Conservation (phyloP, 2,329 filamentous ascomycete species). For the Clonostachys sp. region DNA sequence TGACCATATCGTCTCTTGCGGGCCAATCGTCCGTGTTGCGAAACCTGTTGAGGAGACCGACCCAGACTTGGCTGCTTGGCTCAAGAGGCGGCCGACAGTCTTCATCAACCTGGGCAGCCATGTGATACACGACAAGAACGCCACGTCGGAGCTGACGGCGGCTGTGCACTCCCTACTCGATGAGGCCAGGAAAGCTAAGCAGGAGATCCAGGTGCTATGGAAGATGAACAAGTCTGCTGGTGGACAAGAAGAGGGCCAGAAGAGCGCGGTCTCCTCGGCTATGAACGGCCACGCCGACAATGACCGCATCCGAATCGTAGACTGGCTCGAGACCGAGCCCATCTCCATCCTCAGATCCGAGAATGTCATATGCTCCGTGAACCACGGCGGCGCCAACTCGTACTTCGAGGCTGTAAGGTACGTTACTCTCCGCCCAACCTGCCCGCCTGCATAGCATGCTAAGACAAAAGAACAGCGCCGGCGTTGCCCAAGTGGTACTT, state of each 20-base stretch:
- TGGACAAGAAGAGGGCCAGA: conserved; percentile 3
- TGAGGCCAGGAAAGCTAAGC: not conserved
- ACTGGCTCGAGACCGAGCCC: conserved; percentile 34
- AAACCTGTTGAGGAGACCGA: conserved; percentile 25
- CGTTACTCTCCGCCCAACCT: conserved; percentile 4
- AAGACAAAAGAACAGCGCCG: conserved; percentile 22
- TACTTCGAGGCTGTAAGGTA: conserved; percentile 29
- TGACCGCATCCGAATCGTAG: conserved; percentile 25
- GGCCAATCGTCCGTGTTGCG: conserved; percentile 35
- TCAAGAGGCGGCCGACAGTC: conserved; percentile 32
- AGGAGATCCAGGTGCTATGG: conserved; percentile 21
- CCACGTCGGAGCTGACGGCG: conserved; percentile 28
- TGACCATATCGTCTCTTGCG: conserved; percentile 23
- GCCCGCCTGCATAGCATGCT: not conserved
- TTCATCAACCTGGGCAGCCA: conserved; percentile 43
- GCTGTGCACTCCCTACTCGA: conserved; percentile 16
- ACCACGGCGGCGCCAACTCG: conserved; percentile 42
- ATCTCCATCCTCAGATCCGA: conserved; percentile 26
- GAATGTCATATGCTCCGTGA: conserved; percentile 30
- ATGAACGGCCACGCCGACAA: conserved; percentile 15
- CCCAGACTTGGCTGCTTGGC: conserved; percentile 34
- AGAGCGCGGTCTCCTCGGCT: conserved; percentile 8
- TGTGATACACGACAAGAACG: conserved; percentile 17
- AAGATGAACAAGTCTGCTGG: conserved; percentile 14
- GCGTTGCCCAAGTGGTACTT: conserved; percentile 37